Base-by-base conservation (phyloP, 805 yeast species). In the Saccharomycopsis sp. region DNA sequence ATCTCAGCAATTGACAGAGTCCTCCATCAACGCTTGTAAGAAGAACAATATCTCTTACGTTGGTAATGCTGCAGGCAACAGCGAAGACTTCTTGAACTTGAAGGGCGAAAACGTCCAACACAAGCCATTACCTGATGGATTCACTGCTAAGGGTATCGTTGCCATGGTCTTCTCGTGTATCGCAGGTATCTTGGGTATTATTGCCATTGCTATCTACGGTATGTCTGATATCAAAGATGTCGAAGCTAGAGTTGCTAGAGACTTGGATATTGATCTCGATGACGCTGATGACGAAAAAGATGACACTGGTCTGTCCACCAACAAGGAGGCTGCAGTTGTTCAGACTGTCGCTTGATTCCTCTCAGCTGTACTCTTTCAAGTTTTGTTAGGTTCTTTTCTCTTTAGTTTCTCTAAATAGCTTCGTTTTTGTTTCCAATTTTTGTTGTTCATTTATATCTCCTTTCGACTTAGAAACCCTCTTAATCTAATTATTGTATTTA, bases 111-210 rank as follows among this genome's bases (percentile, higher is more conserved):
- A 86, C 69, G 76, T 79, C 46, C 97, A 91, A 75, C 75, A 63
- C 37, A 75, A 76, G 63, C 65, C 73, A 48, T 79, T 94, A 66
- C 98, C 98, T 51, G 69, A 78, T 51, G 97, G 97, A 18, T 94
- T 94, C 81, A 92, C 98, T 54, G 89, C 96, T 58, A 84, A 87
- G 69, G 99, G 99, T 77, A 85, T 87, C 70, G 96, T 92, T 56
- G 98, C 98, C 12, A 75, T 94, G 71, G 92, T 87, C 18, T 92
- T 94, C 79, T 89, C 97, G 4, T 82, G 89, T 77, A 67, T 92
- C 65, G 81, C 96, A 53, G 99, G 94, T 68, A 69, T 89, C 62
- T 72, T 89, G 18, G 99, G 99, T 72, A 75, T 91, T 73, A 76
- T 74, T 57, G 79, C 85, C 64, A 89, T 94, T 67, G 79, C 87